Conservation (phyloP, 306 rosid genomes). For the Fragaria vesca region DNA sequence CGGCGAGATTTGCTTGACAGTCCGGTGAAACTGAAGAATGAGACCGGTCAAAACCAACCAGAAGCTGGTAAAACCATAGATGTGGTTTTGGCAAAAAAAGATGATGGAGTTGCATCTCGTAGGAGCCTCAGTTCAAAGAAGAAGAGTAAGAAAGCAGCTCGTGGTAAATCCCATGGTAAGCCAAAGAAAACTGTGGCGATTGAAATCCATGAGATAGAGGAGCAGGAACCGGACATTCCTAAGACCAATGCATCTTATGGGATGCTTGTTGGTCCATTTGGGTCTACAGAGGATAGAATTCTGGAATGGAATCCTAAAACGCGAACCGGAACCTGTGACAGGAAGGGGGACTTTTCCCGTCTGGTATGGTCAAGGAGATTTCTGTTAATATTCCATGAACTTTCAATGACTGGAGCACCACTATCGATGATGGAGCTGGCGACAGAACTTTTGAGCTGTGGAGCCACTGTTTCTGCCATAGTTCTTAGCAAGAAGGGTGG, state of each 20-base stretch:
- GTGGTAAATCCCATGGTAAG: slow-evolving; percentile 51
- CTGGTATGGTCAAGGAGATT: slow-evolving; percentile 79
- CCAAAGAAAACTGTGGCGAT: slow-evolving; percentile 32
- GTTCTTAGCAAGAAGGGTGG: slow-evolving; percentile 93
- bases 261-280: slow-evolving; percentile 88
- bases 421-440: slow-evolving; percentile 93
- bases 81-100: slow-evolving; percentile 52
- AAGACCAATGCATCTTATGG: slow-evolving; percentile 70
- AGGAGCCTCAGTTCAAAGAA: slow-evolving; percentile 41
- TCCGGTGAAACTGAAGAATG: slow-evolving; percentile 36
- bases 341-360: slow-evolving; percentile 64
- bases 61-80: slow-evolving; percentile 34
- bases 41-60: slow-evolving; percentile 26
- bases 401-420: slow-evolving; percentile 97
- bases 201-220: slow-evolving; percentile 49
- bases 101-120: slow-evolving; percentile 37
- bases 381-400: slow-evolving; percentile 80
- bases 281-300: slow-evolving; percentile 61
- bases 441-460: slow-evolving; percentile 87
- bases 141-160: slow-evolving; percentile 44
- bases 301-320: slow-evolving; percentile 65
- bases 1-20: slow-evolving; percentile 40
- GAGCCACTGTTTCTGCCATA: slow-evolving; percentile 78
- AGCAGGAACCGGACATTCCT: slow-evolving; percentile 56
- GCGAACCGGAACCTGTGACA: slow-evolving; percentile 64